Conservation (phyloP, 495 filamentous ascomycete genomes). For the Xylaria scruposa region DNA sequence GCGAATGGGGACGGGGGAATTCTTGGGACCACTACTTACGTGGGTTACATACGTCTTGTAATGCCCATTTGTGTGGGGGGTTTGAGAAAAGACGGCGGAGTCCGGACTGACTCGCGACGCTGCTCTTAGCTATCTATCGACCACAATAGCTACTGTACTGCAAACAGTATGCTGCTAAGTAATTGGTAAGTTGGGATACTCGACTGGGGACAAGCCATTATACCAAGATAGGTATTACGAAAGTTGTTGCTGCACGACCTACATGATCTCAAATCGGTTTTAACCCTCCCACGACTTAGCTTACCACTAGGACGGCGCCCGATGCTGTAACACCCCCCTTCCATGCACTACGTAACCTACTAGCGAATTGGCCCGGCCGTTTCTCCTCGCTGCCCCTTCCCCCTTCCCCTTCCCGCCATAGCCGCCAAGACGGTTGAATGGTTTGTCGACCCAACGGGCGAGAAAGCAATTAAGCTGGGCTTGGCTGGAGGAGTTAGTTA, state of each 20-base stretch:
- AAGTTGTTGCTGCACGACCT: background rate
- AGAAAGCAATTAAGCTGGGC: background rate
- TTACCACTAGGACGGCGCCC: constrained; percentile 14
- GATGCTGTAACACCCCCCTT: background rate
- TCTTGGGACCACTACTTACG: background rate
- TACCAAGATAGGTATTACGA: background rate
- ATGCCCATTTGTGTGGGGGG: constrained; percentile 4
- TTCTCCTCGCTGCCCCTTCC: background rate
- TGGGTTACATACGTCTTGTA: constrained; percentile 21
- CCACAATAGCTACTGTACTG: background rate
- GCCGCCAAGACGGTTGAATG: constrained; percentile 23
- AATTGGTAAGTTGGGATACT: background rate
- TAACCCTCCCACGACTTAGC: background rate
- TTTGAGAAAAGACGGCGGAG: background rate
- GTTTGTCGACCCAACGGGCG: background rate
- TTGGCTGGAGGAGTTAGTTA: background rate
- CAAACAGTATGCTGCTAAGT: background rate
- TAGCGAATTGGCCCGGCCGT: background rate
- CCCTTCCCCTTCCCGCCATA: constrained; percentile 7
- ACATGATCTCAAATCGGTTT: background rate
- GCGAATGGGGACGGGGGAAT: background rate
- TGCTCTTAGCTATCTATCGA: constrained; percentile 4
- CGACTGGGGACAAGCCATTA: background rate
- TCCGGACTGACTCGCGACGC: constrained; percentile 14
- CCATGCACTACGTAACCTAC: constrained; percentile 4